These are phyloP conservation scores for Elsinoe fawcettii DNA, from an alignment of 2,329 filamentous ascomycete genomes.

Conservation along the genomic window DNA sequence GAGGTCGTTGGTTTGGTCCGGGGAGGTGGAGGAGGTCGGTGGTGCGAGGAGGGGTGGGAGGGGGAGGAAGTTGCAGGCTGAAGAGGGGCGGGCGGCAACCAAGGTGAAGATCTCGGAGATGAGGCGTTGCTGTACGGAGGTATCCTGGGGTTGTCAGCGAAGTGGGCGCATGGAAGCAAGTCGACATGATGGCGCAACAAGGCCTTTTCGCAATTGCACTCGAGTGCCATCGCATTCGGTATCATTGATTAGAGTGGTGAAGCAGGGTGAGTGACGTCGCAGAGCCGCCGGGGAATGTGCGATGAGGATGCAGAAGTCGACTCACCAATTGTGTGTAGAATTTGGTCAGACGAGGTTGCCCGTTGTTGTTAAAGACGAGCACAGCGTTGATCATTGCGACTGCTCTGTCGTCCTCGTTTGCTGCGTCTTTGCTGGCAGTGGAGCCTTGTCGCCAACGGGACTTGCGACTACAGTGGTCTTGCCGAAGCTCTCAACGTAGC, in stretches of 20 bases:
- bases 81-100: slow-evolving; percentile 82
- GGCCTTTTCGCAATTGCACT: no score
- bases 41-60: slow-evolving; percentile 30
- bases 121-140: slow-evolving; percentile 89
- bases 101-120: slow-evolving; percentile 97
- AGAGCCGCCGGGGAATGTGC: background rate
- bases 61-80: slow-evolving; percentile 94
- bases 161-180: background rate
- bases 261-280: background rate
- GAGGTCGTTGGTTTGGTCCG: slow-evolving; percentile 72
- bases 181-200: no score
- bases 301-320: slow-evolving; percentile 13
- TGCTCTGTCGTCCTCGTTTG: background rate
- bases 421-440: background rate
- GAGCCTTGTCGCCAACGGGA: background rate
- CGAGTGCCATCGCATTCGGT: no score
- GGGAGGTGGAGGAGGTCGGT: slow-evolving; percentile 18
- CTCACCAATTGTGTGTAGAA: slow-evolving; percentile 89
- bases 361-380: slow-evolving; percentile 96
- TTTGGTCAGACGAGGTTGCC: slow-evolving; percentile 88
- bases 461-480: background rate
- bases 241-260: no score
- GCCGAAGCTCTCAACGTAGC: slow-evolving; percentile 10
- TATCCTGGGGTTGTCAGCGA: slow-evolving; percentile 57
- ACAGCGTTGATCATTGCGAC: slow-evolving; percentile 89